Conservation (phyloP, 2,329 filamentous ascomycete genomes). For the Plenodomus tracheiphilus region DNA sequence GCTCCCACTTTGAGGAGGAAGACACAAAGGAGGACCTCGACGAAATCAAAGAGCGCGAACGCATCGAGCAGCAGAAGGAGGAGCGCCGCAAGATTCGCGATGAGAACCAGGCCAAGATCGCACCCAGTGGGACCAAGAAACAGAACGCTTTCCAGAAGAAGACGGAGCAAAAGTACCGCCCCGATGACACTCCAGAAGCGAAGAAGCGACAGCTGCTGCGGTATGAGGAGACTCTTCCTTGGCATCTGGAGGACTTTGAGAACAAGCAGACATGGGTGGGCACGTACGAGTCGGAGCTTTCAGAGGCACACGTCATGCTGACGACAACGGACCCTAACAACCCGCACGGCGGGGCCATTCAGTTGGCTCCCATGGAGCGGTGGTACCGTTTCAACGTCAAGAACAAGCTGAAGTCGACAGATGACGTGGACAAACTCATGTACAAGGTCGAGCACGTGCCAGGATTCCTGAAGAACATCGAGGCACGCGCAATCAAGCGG, state of each 20-base stretch:
- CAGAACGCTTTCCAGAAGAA: conserved; percentile 72
- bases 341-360: conserved; percentile 60
- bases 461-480: conserved; percentile 67
- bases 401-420: conserved; percentile 73
- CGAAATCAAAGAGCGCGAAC: conserved; percentile 69
- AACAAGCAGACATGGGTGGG: conserved; percentile 94
- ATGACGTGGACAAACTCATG: conserved; percentile 85
- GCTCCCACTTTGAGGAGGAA: conserved; percentile 50
- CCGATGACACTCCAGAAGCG: conserved; percentile 76
- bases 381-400: conserved; percentile 89
- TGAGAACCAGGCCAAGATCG: conserved; percentile 88
- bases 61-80: conserved; percentile 63
- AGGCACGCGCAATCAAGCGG: conserved; percentile 36
- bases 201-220: conserved; percentile 65
- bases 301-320: conserved; percentile 77
- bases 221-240: conserved; percentile 94
- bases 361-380: conserved; percentile 90
- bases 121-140: conserved; percentile 74
- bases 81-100: conserved; percentile 86
- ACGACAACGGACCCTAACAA: conserved; percentile 62
- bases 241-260: conserved; percentile 96
- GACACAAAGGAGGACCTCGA: conserved; percentile 65
- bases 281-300: conserved; percentile 85
- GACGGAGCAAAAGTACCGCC: conserved; percentile 80
- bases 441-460: conserved; percentile 73